phyloP scores from a whole-genome alignment of 2,329 filamentous ascomycete genomes.

The Ceratocystis cacaofunesta region DNA sequence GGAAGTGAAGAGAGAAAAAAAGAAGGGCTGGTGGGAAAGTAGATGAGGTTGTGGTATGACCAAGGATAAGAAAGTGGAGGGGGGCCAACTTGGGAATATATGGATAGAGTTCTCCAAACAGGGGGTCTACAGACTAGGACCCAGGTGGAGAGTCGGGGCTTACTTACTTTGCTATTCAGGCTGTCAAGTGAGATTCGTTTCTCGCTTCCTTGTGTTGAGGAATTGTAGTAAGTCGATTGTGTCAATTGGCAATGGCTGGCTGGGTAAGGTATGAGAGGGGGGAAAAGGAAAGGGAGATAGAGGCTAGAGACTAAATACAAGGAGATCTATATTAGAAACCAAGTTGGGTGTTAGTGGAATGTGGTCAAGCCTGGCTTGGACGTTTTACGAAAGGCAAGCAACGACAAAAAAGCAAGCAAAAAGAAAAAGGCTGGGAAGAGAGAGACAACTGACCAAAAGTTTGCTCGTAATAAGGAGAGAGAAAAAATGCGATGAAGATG shows the following conservation, averaged over 20 bases:
- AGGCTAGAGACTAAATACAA: background rate
- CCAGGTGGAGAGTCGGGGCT: background rate
- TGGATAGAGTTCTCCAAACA: background rate
- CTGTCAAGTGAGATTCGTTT: background rate
- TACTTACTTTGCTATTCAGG: background rate
- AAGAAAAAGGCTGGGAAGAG: background rate
- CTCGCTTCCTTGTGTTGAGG: background rate
- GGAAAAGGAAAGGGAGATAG: background rate
- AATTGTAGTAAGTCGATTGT: background rate
- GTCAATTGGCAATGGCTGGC: background rate
- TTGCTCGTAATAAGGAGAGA: background rate
- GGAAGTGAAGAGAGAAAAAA: background rate
- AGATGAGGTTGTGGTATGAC: background rate
- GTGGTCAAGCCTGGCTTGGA: background rate
- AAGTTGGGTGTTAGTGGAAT: background rate
- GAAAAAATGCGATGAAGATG: background rate
- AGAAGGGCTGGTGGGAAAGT: background rate
- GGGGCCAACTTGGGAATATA: slow-evolving; percentile 1
- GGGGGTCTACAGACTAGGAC: background rate
- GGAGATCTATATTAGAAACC: background rate
- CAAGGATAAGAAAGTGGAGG: background rate
- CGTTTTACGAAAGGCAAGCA: background rate
- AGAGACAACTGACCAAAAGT: background rate
- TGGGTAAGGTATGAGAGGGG: background rate
- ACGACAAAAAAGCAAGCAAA: background rate